Percentiles rank a stretch among this genome's conserved stretches.
Evolutionary conservation across 2,329 filamentous ascomycete genomes (phyloP).

Genomic region (Plenodomus biglobosus): DNA sequence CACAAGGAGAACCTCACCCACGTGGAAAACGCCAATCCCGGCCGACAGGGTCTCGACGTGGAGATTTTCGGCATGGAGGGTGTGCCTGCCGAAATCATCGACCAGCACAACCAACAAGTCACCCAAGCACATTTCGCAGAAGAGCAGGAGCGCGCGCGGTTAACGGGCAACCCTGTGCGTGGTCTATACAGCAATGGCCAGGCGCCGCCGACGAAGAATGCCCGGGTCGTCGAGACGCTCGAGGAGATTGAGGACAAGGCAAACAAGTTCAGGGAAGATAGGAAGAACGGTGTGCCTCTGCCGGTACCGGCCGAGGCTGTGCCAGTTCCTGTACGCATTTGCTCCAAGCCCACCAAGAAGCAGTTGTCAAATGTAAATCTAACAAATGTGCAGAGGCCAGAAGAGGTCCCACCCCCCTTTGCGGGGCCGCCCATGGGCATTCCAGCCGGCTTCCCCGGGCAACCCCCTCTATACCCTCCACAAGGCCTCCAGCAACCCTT

Average conservation of each 20-base stretch:
- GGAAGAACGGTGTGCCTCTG: conserved; percentile 46
- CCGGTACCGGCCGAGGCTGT: conserved; percentile 40
- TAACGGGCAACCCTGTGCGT: conserved; percentile 80
- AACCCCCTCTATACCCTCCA: conserved; percentile 22
- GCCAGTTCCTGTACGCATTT: conserved; percentile 14
- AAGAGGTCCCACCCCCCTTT: conserved; percentile 22
- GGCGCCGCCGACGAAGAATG: conserved; percentile 56
- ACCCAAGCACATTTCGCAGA: conserved; percentile 82
- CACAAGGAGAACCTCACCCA: conserved; percentile 88
- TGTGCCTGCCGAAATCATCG: conserved; percentile 80
- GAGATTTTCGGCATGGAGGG: conserved; percentile 99
- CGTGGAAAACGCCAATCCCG: conserved; percentile 90
- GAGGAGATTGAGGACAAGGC: conserved; percentile 80
- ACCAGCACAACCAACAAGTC: conserved; percentile 84
- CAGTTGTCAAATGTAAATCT: conserved; percentile 3
- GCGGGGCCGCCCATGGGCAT: conserved; percentile 9
- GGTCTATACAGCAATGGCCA: conserved; percentile 45
- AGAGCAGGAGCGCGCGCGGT: conserved; percentile 77
- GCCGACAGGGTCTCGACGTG: conserved; percentile 80
- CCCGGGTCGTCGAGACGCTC: conserved; percentile 69
- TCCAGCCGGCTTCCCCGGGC: conserved; percentile 25
- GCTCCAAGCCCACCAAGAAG: background rate
- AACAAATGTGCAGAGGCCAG: conserved; percentile 21
- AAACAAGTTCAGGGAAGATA: conserved; percentile 52
- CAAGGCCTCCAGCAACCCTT: conserved; percentile 25